Evolutionary conservation across 306 rosid species (phyloP).

Genomic region (Medicago ruthenica): DNA sequence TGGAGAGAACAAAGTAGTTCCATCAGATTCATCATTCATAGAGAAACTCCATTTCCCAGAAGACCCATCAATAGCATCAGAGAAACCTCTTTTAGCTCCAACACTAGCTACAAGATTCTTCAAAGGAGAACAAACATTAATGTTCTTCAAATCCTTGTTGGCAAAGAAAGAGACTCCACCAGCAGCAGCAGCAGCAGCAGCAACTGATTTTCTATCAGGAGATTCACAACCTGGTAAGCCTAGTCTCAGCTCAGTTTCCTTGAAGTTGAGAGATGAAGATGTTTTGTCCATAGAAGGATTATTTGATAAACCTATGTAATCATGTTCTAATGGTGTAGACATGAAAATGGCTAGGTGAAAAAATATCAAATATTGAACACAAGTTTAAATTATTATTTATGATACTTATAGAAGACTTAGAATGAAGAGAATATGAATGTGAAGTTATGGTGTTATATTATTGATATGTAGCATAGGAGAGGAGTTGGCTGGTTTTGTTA

Average conservation of each 20-base stretch:
- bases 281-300: slow-evolving; percentile 60
- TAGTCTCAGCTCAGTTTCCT: slow-evolving; percentile 92
- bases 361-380: slow-evolving; percentile 21
- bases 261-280: slow-evolving; percentile 67
- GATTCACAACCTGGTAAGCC: slow-evolving; percentile 82
- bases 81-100: slow-evolving; percentile 87
- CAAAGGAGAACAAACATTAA: slow-evolving; percentile 53
- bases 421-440: slow-evolving; percentile 18
- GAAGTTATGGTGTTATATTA: slow-evolving; percentile 31
- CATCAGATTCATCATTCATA: slow-evolving; percentile 67
- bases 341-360: slow-evolving; percentile 44
- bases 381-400: neutral
- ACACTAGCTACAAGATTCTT: slow-evolving; percentile 63
- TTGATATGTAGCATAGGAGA: slow-evolving; percentile 22
- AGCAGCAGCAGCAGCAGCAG: slow-evolving; percentile 6
- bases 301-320: slow-evolving; percentile 73
- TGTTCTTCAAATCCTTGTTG: slow-evolving; percentile 66
- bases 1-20: slow-evolving; percentile 58
- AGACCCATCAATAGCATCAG: slow-evolving; percentile 70
- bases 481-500: slow-evolving; percentile 52
- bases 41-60: slow-evolving; percentile 77
- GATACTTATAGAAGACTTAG: neutral
- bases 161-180: slow-evolving; percentile 57
- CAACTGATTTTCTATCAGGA: slow-evolving; percentile 66
- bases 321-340: slow-evolving; percentile 76